Evolutionary conservation across 257 asterid species (phyloP).

Genomic region (Lycium barbarum): DNA sequence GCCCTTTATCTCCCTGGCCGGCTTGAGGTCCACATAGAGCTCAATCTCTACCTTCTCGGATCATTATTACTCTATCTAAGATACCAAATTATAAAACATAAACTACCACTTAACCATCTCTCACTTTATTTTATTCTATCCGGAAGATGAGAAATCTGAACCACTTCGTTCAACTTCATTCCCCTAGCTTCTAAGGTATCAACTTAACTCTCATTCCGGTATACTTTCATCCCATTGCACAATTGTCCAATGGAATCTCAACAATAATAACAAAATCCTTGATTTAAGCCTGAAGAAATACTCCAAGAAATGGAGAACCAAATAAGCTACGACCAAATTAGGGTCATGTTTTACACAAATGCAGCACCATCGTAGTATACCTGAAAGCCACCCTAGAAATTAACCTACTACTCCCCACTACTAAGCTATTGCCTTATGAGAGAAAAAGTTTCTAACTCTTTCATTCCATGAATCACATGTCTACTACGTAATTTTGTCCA

Average conservation of each 20-base stretch:
- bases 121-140: background rate
- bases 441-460: background rate
- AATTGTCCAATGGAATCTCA: background rate
- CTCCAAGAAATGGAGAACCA: background rate
- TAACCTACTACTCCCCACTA: background rate
- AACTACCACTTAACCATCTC: background rate
- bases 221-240: background rate
- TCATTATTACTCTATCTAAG: background rate
- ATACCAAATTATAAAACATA: background rate
- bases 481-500: background rate
- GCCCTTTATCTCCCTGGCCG: background rate
- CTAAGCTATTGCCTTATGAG: background rate
- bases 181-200: background rate
- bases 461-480: background rate
- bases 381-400: slow-evolving; percentile 6
- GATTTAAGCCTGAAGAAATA: background rate
- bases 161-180: background rate
- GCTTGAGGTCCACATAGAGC: background rate
- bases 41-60: background rate
- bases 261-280: background rate
- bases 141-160: background rate
- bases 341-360: background rate
- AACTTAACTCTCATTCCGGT: background rate
- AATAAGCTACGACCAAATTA: background rate
- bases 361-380: background rate